Evolutionary conservation across 2,329 filamentous ascomycete species (phyloP).

Genomic region (Parafenestella ontariensis): DNA sequence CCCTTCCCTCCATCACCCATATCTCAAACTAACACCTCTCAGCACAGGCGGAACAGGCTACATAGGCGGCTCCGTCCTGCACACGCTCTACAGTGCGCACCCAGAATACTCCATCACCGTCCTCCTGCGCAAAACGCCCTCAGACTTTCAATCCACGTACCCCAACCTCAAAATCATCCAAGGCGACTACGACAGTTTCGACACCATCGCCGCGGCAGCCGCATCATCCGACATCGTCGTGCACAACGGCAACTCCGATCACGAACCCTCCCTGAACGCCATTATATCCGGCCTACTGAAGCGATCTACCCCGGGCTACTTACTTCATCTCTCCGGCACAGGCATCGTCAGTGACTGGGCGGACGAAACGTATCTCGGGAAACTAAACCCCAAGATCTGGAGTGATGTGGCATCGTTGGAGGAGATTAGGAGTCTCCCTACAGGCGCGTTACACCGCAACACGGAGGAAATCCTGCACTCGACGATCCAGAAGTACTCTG

Average conservation of each 20-base stretch:
- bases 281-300: slow-evolving; percentile 59
- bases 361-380: slow-evolving; percentile 38
- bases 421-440: slow-evolving; percentile 61
- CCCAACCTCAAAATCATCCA: slow-evolving; percentile 57
- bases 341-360: slow-evolving; percentile 59
- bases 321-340: slow-evolving; percentile 63
- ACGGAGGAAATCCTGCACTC: slow-evolving; percentile 72
- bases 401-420: slow-evolving; percentile 62
- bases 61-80: slow-evolving; percentile 62
- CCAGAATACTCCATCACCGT: slow-evolving; percentile 56
- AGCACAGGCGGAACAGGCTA: slow-evolving; percentile 62
- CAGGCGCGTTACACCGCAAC: slow-evolving; percentile 66
- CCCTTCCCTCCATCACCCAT: too few species aligned
- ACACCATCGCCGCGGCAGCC: slow-evolving; percentile 55
- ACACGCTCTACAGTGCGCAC: slow-evolving; percentile 53
- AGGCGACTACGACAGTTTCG: slow-evolving; percentile 56
- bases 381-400: slow-evolving; percentile 55
- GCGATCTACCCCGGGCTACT: slow-evolving; percentile 54
- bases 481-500: slow-evolving; percentile 48
- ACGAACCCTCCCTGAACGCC: slow-evolving; percentile 48
- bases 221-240: slow-evolving; percentile 60
- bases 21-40: neutral
- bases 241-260: slow-evolving; percentile 40
- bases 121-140: slow-evolving; percentile 51
- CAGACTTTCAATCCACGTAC: slow-evolving; percentile 38